Base-by-base conservation (phyloP, 306 rosid species). In the Castanea mollissima region DNA sequence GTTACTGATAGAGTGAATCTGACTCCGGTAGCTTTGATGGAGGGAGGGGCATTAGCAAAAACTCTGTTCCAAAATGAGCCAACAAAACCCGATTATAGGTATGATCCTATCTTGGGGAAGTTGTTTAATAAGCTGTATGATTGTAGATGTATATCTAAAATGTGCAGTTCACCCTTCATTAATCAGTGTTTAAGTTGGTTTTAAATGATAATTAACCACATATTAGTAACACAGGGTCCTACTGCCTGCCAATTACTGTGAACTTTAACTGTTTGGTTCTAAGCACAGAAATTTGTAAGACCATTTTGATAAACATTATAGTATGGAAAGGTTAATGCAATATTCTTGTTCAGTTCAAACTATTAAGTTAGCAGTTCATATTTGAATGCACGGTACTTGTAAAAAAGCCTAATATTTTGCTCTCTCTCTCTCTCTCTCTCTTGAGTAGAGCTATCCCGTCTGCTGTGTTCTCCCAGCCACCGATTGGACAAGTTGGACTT, bases 1-100 rank as follows among this genome's bases (percentile, higher is more conserved):
- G 99, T 85, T 79, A 96, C 99, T 35, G 89, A 90, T 76, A 90
- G 99, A 82, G 34, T 96, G 68, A 96, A 96, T 85, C 97, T 96
- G 76, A 96, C 99, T 71, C 99, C 99, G 16, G 91, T 96, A 85
- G 99, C 99, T 89, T 88, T 96, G 88, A 96, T 96, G 99, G 99
- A 93, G 85, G 99, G 98, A 79, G 80, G 83, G 75, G 97, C 99
- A 60, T 81, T 96, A 44, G 82, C 92, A 15, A 96, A 90, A 88
- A 93, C 99, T 2, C 54, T 96, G 72, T 93, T 93, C 69, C 90
- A 67, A 79, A 86, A 93, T 87, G 92, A 84, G 79, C 99, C 94
- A 75, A 89, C 99, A 82, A 96, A 91, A 84, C 98, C 99, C 76
- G 92, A 89, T 78, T 91, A 93, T 81, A 91, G 96, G 99, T 93